phyloP scores from a whole-genome alignment of 306 rosid species.

The Alnus glutinosa region DNA sequence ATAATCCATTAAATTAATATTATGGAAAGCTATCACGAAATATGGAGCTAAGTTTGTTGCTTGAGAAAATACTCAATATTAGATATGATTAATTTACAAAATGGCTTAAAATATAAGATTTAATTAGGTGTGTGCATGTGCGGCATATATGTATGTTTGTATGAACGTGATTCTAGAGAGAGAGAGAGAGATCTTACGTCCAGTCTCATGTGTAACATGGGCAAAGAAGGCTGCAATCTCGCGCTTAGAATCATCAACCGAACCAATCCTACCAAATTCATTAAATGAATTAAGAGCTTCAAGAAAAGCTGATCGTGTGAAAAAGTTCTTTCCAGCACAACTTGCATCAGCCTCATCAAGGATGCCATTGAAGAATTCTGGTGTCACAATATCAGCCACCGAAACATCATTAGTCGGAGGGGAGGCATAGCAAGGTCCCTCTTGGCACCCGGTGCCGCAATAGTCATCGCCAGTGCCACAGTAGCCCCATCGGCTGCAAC shows the following conservation, averaged over 20 bases:
- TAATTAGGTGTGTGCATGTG: too few species aligned
- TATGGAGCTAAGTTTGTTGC: too few species aligned
- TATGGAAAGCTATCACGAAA: too few species aligned
- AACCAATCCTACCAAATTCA: constrained; percentile 38
- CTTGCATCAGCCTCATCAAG: constrained; percentile 39
- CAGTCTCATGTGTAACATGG: constrained; percentile 86
- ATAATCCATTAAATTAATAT: too few species aligned
- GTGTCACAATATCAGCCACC: constrained; percentile 27
- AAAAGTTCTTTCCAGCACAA: constrained; percentile 69
- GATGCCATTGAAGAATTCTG: constrained; percentile 27
- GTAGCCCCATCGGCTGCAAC: constrained; percentile 31
- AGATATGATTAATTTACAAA: too few species aligned
- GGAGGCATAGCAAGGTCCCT: constrained; percentile 13
- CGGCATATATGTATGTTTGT: too few species aligned
- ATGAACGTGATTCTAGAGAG: too few species aligned
- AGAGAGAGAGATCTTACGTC: constrained; percentile 46
- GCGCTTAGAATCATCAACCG: constrained; percentile 61
- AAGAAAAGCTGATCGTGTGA: constrained; percentile 41
- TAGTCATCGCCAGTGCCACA: constrained; percentile 9
- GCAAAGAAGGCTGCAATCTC: constrained; percentile 86
- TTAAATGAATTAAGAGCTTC: constrained; percentile 14
- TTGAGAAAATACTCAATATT: too few species aligned
- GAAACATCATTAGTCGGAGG: not conserved
- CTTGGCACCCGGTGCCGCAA: constrained; percentile 34
- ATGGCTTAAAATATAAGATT: too few species aligned